Percentiles rank a stretch among this genome's conserved stretches.
phyloP scores from a whole-genome alignment of 441 rosid genomes.

The Corymbia citriodora region DNA sequence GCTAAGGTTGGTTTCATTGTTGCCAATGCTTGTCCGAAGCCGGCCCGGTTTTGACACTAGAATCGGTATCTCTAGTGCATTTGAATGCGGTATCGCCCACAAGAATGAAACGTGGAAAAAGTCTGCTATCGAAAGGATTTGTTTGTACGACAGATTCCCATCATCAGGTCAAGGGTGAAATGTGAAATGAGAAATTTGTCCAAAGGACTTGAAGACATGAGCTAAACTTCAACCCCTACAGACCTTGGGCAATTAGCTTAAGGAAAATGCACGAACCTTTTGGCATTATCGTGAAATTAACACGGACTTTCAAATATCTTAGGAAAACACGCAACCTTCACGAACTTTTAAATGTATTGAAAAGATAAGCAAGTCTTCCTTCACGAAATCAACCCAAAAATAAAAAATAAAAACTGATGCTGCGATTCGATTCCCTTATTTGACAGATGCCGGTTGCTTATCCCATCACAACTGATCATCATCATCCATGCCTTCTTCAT shows the following conservation, averaged over 20 bases:
- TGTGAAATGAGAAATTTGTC: not conserved
- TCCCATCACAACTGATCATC: not conserved
- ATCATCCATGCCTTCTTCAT: not conserved
- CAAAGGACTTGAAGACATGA: not conserved
- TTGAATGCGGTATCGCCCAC: accelerated
- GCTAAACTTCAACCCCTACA: not conserved
- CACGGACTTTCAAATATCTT: not conserved
- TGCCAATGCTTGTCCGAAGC: not conserved
- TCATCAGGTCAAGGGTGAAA: not conserved
- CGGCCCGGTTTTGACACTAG: not conserved
- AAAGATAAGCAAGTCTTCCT: not conserved
- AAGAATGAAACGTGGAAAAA: accelerated
- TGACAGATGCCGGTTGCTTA: not conserved
- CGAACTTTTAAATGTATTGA: not conserved
- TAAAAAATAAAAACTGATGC: too few relatives aligned
- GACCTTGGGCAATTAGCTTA: not conserved
- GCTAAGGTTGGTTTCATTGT: not conserved
- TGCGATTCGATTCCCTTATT: not conserved
- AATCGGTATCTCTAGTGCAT: not conserved
- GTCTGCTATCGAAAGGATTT: not conserved
- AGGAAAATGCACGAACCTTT: not conserved
- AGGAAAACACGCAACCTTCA: not conserved
- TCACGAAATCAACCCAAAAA: not conserved
- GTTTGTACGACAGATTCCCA: not conserved
- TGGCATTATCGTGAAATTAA: not conserved